Evolutionary conservation across 257 asterid genomes (phyloP), one percentile per base, ranked within the genome.

Genomic region (Penstemon davidsonii): DNA sequence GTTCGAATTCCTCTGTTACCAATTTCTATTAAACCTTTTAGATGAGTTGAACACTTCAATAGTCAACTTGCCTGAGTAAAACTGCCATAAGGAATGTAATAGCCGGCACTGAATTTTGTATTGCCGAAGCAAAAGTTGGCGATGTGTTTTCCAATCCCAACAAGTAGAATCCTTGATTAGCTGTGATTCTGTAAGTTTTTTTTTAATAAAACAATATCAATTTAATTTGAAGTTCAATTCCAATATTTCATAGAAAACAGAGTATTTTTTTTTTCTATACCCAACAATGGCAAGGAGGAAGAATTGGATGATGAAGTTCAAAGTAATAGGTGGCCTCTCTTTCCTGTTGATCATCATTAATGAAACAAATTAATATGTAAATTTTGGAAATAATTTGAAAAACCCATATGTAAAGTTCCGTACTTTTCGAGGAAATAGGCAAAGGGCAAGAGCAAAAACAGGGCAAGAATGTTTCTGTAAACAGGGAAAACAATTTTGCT

Each of bases 391-490:
- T 60, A n/a, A 38, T 3, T 5, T 2, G 40, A 15, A 12, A 60
- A 60, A 5, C 1, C 1, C 11, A 1, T 51, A 52, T 6, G 19
- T 5, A 5, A 39, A 1, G 4, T 2, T 6, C n/a, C 80, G 3
- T 81, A 94, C 99, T 89, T 95, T 67, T 95, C 99, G 4, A 95
- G 95, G 63, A 95, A 95, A 52, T 91, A 95, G 73, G 99, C 98
- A 45, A 95, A 91, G 62, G 99, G 99, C 73, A 89, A 54, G 74
- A 95, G 98, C 4, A 95, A 91, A 25, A 95, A 64, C 68, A 95
- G 79, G 41, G 99, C 99, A 15, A 91, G 87, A 41, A 91, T 83
- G 90, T 95, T 95, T 56, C 99, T 76, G 62, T 95, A 95, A 66
- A 95, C 96, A 0, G 98, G 90, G 83, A 89, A 95, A 3, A 95